Base-by-base conservation (phyloP, 208 protist species). In the Lotmaria passim region DNA sequence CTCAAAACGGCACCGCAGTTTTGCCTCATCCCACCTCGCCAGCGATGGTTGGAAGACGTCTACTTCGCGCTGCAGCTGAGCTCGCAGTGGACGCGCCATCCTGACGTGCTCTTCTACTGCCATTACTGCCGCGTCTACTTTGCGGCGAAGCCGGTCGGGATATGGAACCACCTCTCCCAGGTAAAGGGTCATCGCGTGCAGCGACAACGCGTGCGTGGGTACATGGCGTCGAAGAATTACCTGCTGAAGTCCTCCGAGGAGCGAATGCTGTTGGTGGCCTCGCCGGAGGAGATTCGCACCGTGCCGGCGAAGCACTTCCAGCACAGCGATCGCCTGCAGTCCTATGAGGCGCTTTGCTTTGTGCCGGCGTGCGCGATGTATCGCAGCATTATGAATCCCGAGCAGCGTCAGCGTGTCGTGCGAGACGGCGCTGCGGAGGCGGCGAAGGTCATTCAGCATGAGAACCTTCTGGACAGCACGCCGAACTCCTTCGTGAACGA, bases 51-150 rank as follows among this genome's bases (percentile, higher is more conserved):
- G 10, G 44, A 63, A 23, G 34, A 55, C 56, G 6, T 56, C 38
- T 58, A 57, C 66, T 26, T 39, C 46, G 33, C 53, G 6, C 56
- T 72, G 43, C 56, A 56, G 26, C 51, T 63, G 23, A 15, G n/a
- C 19, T 28, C n/a, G 21, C 23, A 38, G 15, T 63, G 46, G 33
- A 12, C n/a, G 6, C 23, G 21, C 24, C 4, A n/a, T 2, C 12
- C 17, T 2, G 11, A 10, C 24, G 19, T 56, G 4, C 15, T 64
- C 56, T 41, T 73, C 52, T 73, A 58, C 66, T 73, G 56, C 47
- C 46, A 65, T 52, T 64, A 58, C 56, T 65, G 66, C 31, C 66
- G 33, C n/a, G 46, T 50, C 44, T 57, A 43, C 55, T 73, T 73
- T 34, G 12, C 28, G 11, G 28, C 55, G 30, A 43, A 38, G 17